Conservation (phyloP, 495 filamentous ascomycete species). For the Endocarpon pusillum region DNA sequence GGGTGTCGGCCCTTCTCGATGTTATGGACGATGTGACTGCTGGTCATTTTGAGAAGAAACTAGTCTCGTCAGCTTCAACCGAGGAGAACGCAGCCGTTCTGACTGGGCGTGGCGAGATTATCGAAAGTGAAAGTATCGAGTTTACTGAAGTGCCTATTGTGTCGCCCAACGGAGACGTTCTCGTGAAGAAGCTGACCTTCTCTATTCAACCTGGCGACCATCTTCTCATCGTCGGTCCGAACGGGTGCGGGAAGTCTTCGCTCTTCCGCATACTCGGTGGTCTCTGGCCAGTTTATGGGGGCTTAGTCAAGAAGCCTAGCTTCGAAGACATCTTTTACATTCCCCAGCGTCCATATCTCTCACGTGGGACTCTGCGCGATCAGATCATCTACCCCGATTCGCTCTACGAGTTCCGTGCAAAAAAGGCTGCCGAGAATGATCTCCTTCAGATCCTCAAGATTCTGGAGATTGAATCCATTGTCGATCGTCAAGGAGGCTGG, state of each 20-base stretch:
- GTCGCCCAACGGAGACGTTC: slow-evolving; percentile 85
- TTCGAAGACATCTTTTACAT: slow-evolving; percentile 95
- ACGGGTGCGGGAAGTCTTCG: slow-evolving; percentile 91
- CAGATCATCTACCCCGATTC: slow-evolving; percentile 94
- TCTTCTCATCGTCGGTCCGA: slow-evolving; percentile 86
- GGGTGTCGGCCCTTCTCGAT: slow-evolving; percentile 72
- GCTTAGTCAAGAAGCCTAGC: slow-evolving; percentile 73
- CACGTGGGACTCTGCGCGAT: slow-evolving; percentile 72
- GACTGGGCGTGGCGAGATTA: slow-evolving; percentile 54
- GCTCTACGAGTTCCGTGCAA: slow-evolving; percentile 69
- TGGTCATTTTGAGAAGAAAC: slow-evolving; percentile 86
- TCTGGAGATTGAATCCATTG: slow-evolving; percentile 69
- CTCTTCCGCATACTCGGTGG: slow-evolving; percentile 93
- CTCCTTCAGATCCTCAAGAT: slow-evolving; percentile 57
- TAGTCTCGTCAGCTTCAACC: slow-evolving; percentile 72
- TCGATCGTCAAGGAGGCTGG: slow-evolving; percentile 70
- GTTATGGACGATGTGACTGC: slow-evolving; percentile 87
- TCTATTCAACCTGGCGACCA: slow-evolving; percentile 72
- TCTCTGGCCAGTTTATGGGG: slow-evolving; percentile 97
- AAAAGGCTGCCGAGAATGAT: slow-evolving; percentile 69
- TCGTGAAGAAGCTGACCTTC: slow-evolving; percentile 73
- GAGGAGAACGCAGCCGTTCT: slow-evolving; percentile 66
- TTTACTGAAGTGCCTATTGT: slow-evolving; percentile 93
- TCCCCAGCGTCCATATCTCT: slow-evolving; percentile 86
- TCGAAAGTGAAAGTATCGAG: slow-evolving; percentile 65